Percentiles rank a stretch among this genome's conserved stretches.
phyloP scores from a whole-genome alignment of 768 basidiomycete species.

The Naganishia vishniacii region DNA sequence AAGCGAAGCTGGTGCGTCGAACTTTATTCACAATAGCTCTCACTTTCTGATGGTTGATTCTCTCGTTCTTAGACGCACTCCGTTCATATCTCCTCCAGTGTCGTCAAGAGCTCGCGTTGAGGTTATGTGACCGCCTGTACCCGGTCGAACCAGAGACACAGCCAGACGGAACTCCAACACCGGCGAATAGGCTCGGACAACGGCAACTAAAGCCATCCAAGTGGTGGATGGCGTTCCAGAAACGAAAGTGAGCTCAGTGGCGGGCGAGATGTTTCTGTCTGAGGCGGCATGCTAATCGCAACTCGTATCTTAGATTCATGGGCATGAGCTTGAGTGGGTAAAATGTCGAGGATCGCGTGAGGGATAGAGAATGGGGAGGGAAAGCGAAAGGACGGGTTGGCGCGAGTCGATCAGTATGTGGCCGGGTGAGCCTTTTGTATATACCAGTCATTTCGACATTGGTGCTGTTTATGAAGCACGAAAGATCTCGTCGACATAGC shows the following conservation, averaged over 20 bases:
- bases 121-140: constrained; percentile 82
- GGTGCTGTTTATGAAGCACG: too few relatives aligned
- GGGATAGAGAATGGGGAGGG: too few relatives aligned
- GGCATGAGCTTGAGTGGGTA: constrained; percentile 21
- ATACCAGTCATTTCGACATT: too few relatives aligned
- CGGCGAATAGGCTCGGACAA: constrained; percentile 33
- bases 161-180: constrained; percentile 63
- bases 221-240: constrained; percentile 99
- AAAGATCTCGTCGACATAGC: too few relatives aligned
- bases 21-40: neutral
- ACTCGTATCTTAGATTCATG: neutral
- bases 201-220: constrained; percentile 79
- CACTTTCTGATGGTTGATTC: neutral
- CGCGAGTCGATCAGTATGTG: too few relatives aligned
- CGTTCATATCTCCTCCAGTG: constrained; percentile 87
- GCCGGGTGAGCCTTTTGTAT: too few relatives aligned
- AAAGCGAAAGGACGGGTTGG: too few relatives aligned
- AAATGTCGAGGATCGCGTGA: too few relatives aligned
- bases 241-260: constrained; percentile 56
- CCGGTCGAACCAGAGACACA: constrained; percentile 49
- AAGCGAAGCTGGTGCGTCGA: constrained; percentile 67
- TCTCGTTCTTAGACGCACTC: constrained; percentile 62
- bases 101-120: constrained; percentile 80
- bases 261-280: neutral
- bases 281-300: neutral